Conservation (phyloP, 441 rosid genomes). For the Manihot esculenta region DNA sequence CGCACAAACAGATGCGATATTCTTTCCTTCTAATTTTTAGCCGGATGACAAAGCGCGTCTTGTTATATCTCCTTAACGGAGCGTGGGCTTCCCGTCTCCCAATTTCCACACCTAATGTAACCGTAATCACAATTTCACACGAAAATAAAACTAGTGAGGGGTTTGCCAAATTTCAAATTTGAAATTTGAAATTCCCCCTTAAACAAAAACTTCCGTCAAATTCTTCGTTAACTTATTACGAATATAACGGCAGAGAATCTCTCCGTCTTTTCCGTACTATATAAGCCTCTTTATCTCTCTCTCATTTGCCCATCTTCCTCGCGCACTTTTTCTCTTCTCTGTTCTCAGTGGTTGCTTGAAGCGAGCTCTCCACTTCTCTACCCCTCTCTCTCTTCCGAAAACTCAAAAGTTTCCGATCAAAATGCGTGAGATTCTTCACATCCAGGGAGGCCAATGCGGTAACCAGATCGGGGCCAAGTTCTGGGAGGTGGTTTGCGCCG, state of each 20-base stretch:
- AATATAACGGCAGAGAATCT: slow-evolving; percentile 3
- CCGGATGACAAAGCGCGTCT: slow-evolving; percentile 5
- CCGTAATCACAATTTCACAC: slow-evolving; percentile 7
- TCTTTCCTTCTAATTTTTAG: not conserved
- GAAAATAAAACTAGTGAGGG: not conserved
- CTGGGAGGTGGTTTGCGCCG: slow-evolving; percentile 64
- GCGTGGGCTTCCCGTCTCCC: not conserved
- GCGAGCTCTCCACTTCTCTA: not conserved
- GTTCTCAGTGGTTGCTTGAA: not conserved
- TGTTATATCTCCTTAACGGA: not conserved
- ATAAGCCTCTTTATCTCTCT: slow-evolving; percentile 8
- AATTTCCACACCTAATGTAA: not conserved
- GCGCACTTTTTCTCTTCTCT: not conserved
- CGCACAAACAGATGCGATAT: not conserved
- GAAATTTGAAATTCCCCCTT: slow-evolving; percentile 44
- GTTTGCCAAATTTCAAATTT: slow-evolving; percentile 17
- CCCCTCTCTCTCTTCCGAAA: not conserved
- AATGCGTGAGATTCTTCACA: slow-evolving; percentile 60
- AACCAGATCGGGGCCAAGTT: slow-evolving; percentile 63
- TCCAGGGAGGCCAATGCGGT: slow-evolving; percentile 60
- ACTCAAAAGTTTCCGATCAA: slow-evolving; percentile 2
- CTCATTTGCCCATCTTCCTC: not conserved
- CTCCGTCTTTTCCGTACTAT: slow-evolving; percentile 28
- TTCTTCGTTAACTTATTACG: slow-evolving; percentile 11
- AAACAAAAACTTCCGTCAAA: slow-evolving; percentile 32